Conservation (phyloP, 176 grass and related monocot species). For the Hsuehochloa calcarea region DNA sequence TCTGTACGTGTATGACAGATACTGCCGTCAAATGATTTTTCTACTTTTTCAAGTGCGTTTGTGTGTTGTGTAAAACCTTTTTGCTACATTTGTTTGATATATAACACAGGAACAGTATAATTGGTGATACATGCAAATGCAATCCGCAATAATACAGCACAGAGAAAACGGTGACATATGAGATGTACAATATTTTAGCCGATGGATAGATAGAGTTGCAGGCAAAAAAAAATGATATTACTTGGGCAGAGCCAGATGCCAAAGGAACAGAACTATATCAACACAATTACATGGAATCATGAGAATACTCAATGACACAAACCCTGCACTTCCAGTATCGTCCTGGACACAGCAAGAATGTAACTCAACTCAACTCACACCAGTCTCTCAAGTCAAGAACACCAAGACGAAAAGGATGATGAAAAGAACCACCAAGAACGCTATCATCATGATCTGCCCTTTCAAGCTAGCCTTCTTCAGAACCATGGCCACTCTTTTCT, state of each 20-base stretch:
- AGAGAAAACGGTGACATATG: background rate
- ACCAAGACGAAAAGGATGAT: constrained; percentile 93
- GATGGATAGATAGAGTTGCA: background rate
- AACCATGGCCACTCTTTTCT: constrained; percentile 97
- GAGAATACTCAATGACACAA: background rate
- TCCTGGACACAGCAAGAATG: background rate
- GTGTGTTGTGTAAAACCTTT: background rate
- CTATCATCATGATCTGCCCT: constrained; percentile 83
- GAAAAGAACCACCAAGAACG: constrained; percentile 81
- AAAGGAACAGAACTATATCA: background rate
- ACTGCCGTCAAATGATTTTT: background rate
- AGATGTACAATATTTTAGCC: background rate
- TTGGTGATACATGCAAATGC: background rate
- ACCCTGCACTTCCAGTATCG: background rate
- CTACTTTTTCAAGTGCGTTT: background rate
- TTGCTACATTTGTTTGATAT: background rate
- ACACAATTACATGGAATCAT: constrained; percentile 18
- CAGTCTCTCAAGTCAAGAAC: constrained; percentile 60
- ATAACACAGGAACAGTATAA: background rate
- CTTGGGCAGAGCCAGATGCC: background rate
- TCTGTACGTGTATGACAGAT: background rate
- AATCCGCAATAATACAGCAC: background rate
- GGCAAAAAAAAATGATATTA: background rate
- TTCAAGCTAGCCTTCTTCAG: constrained; percentile 84
- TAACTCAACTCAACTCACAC: background rate